Evolutionary conservation across 176 grass and related monocot species (phyloP).

Genomic region (Hyparrhenia diplandra): DNA sequence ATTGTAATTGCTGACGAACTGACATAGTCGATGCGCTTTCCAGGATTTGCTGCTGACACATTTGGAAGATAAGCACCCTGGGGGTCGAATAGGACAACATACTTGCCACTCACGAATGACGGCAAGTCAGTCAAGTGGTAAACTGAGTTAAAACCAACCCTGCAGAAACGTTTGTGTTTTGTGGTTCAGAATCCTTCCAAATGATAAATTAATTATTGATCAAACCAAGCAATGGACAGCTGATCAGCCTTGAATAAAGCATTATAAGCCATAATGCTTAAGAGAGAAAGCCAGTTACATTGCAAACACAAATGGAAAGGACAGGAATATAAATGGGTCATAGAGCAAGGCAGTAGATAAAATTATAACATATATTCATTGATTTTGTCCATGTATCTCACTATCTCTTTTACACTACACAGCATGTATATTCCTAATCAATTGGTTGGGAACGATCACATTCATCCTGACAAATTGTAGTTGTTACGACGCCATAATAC

Average conservation of each 20-base stretch:
- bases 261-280: neutral
- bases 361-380: neutral
- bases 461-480: too few species aligned
- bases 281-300: neutral
- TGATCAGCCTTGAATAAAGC: neutral
- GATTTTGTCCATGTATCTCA: too few species aligned
- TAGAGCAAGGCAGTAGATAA: neutral
- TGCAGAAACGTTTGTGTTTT: conserved; percentile 21
- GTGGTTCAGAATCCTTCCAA: neutral
- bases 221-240: neutral
- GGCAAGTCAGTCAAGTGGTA: conserved; percentile 96
- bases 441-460: neutral
- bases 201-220: neutral
- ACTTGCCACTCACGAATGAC: conserved; percentile 93
- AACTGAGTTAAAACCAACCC: conserved; percentile 98
- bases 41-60: conserved; percentile 81
- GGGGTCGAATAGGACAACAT: conserved; percentile 89
- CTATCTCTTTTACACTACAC: neutral
- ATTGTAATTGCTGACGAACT: conserved; percentile 61
- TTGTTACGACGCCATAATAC: neutral
- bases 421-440: neutral
- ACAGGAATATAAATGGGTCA: neutral
- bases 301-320: neutral
- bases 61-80: conserved; percentile 94
- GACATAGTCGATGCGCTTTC: conserved; percentile 96